A percentile compares a stretch with the other conserved stretches of the same genome.
phyloP scores from a whole-genome alignment of 2,329 filamentous ascomycete species.

The Coleophoma crateriformis region DNA sequence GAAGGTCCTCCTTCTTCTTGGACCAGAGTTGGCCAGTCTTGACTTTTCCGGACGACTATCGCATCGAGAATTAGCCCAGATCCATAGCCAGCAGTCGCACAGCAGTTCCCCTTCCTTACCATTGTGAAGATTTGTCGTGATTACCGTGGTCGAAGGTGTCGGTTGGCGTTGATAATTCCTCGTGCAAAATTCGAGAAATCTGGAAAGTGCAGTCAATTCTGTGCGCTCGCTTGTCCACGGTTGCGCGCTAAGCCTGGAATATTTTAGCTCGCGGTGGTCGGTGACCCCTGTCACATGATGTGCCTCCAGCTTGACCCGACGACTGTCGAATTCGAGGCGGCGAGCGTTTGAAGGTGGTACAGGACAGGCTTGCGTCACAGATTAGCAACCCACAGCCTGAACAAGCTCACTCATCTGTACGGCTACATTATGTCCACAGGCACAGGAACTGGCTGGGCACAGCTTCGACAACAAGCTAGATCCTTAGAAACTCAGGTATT shows the following conservation, averaged over 20 bases:
- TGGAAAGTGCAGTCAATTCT: neutral
- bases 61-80: constrained; percentile 29
- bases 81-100: constrained; percentile 2
- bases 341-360: too few relatives aligned
- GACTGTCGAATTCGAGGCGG: too few relatives aligned
- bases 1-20: constrained; percentile 99
- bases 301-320: too few relatives aligned
- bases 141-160: constrained; percentile 17
- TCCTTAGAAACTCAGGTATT: constrained; percentile 83
- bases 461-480: constrained; percentile 88
- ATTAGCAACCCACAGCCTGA: too few relatives aligned
- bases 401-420: too few relatives aligned
- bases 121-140: constrained; percentile 25
- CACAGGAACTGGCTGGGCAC: constrained; percentile 66
- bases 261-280: too few relatives aligned
- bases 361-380: too few relatives aligned
- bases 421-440: constrained; percentile 10
- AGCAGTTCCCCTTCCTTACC: constrained; percentile 19
- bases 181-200: neutral
- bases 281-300: too few relatives aligned
- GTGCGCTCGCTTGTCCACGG: neutral
- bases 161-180: constrained; percentile 9
- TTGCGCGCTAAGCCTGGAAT: too few relatives aligned
- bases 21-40: constrained; percentile 96
- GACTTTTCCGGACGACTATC: constrained; percentile 64